phyloP scores from a whole-genome alignment of 2,329 filamentous ascomycete genomes.

The Alternaria triticina region DNA sequence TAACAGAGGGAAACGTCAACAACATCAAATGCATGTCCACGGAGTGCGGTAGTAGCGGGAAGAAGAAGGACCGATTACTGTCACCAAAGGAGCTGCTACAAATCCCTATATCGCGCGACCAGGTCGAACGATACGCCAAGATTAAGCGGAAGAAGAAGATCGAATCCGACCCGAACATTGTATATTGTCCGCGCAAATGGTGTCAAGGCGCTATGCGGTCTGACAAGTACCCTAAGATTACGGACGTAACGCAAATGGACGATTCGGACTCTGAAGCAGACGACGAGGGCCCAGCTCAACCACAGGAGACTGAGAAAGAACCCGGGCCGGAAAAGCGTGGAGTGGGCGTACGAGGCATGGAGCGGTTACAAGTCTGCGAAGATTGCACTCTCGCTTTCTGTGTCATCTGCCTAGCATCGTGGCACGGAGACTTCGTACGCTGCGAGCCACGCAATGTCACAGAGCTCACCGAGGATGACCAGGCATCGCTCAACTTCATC shows the following conservation, averaged over 20 bases:
- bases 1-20: slow-evolving; percentile 81
- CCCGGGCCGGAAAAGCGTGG: slow-evolving; percentile 31
- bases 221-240: slow-evolving; percentile 55
- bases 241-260: slow-evolving; percentile 47
- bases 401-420: slow-evolving; percentile 73
- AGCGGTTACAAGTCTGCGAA: slow-evolving; percentile 83
- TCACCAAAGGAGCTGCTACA: slow-evolving; percentile 79
- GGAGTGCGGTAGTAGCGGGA: slow-evolving; percentile 60
- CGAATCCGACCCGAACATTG: slow-evolving; percentile 87
- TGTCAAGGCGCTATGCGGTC: slow-evolving; percentile 85
- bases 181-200: slow-evolving; percentile 92
- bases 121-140: slow-evolving; percentile 83
- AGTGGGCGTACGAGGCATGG: slow-evolving; percentile 57
- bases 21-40: slow-evolving; percentile 81
- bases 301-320: slow-evolving; percentile 10
- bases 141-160: slow-evolving; percentile 92
- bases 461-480: slow-evolving; percentile 82
- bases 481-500: slow-evolving; percentile 85
- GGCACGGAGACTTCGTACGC: slow-evolving; percentile 90
- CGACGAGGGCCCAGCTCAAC: slow-evolving; percentile 5
- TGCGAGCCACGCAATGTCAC: slow-evolving; percentile 68
- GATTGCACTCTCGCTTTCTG: slow-evolving; percentile 81
- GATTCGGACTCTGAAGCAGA: slow-evolving; percentile 52
- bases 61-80: slow-evolving; percentile 66
- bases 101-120: slow-evolving; percentile 62